Evolutionary conservation across 2,329 filamentous ascomycete genomes (phyloP).

Genomic region (Emergomyces pasteurianus): DNA sequence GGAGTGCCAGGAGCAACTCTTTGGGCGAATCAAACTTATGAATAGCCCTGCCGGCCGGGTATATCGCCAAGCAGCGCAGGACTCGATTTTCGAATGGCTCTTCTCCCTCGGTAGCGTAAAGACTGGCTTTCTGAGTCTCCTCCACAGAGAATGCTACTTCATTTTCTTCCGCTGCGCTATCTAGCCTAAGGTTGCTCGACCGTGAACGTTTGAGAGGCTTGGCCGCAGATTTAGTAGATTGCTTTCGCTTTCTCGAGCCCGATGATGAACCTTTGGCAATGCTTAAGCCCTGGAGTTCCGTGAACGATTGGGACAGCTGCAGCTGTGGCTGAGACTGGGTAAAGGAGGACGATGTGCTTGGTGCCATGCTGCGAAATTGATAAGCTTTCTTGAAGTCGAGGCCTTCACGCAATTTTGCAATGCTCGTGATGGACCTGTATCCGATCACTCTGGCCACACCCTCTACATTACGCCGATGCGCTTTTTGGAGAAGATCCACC

Average conservation of each 20-base stretch:
- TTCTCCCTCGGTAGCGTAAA: constrained; percentile 2
- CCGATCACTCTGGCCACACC: constrained; percentile 16
- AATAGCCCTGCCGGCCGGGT: constrained; percentile 17
- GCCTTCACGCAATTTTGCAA: constrained; percentile 14
- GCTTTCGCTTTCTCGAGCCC: no score
- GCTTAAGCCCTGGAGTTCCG: background rate
- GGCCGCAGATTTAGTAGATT: background rate
- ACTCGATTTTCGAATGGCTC: constrained; percentile 17
- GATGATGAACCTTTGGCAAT: background rate
- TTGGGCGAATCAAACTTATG: constrained; percentile 12
- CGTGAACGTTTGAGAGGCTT: background rate
- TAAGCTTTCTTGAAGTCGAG: constrained; percentile 11
- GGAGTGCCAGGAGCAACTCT: no score
- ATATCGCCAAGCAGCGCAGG: constrained; percentile 19
- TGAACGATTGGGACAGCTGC: background rate
- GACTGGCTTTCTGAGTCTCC: background rate
- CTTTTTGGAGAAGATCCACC: constrained; percentile 15
- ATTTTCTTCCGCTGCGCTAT: background rate
- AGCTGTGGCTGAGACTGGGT: constrained; percentile 2
- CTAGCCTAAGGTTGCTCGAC: background rate
- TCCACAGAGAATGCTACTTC: background rate
- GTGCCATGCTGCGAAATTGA: no score
- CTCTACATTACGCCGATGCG: constrained; percentile 13
- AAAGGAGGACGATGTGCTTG: constrained; percentile 4
- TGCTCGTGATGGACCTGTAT: constrained; percentile 17